Percentiles rank a stretch among this genome's conserved stretches.
These are phyloP conservation scores for Narthecium ossifragum DNA, from an alignment of 106 monocot species.

Conservation along the genomic window DNA sequence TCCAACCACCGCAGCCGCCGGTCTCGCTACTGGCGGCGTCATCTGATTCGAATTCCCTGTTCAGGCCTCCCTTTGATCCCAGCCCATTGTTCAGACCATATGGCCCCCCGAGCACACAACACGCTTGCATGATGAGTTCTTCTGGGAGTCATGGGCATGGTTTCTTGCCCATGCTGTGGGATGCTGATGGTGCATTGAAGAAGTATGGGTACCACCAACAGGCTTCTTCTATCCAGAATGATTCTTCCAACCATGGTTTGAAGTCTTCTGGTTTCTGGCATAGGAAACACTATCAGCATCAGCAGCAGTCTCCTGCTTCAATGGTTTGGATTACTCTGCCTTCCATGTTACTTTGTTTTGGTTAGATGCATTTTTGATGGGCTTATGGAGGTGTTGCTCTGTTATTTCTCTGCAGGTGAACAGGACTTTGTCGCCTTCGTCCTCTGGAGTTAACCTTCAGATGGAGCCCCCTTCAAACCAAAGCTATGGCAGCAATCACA, in stretches of 20 bases:
- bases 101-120: too few relatives aligned
- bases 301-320: neutral
- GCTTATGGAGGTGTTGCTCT: neutral
- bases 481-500: conserved; percentile 29
- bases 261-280: neutral
- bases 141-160: too few relatives aligned
- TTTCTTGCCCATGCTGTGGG: too few relatives aligned
- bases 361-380: neutral
- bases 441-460: conserved; percentile 30
- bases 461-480: conserved; percentile 99
- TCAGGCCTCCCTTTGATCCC: neutral
- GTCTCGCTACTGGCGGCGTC: too few relatives aligned
- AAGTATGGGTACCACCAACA: too few relatives aligned
- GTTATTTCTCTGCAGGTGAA: conserved; percentile 25
- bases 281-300: neutral
- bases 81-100: conserved; percentile 10
- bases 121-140: too few relatives aligned
- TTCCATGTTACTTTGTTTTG: neutral
- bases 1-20: too few relatives aligned
- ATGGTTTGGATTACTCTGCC: neutral
- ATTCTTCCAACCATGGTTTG: neutral
- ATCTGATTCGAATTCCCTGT: neutral
- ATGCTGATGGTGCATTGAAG: too few relatives aligned
- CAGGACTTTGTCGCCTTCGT: conserved; percentile 6
- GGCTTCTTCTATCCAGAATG: neutral